phyloP scores from a whole-genome alignment of 257 asterid genomes.

The Capsicum rhomboideum region DNA sequence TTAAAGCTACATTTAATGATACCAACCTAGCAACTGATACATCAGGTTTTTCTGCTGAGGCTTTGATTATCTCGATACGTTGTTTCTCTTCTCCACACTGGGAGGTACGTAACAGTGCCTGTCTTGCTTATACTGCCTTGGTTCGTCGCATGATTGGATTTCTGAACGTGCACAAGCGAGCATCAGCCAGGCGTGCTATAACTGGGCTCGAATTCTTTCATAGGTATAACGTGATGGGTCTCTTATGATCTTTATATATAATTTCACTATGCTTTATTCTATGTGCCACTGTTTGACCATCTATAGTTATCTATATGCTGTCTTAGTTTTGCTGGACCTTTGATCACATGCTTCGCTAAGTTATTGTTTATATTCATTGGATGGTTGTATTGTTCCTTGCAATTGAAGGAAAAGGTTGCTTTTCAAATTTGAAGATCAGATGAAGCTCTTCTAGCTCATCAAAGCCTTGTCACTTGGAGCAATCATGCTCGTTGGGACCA shows the following conservation, averaged over 20 bases:
- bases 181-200: slow-evolving; percentile 79
- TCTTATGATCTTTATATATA: not conserved
- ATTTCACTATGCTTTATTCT: not conserved
- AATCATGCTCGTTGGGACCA: not conserved
- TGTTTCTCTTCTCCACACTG: slow-evolving; percentile 92
- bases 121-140: slow-evolving; percentile 92
- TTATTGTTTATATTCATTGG: not conserved
- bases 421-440: not conserved
- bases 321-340: not conserved
- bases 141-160: slow-evolving; percentile 96
- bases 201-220: slow-evolving; percentile 96
- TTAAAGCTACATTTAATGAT: slow-evolving; percentile 85
- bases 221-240: slow-evolving; percentile 36
- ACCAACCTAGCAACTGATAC: slow-evolving; percentile 90
- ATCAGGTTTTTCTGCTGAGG: slow-evolving; percentile 91
- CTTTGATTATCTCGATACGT: slow-evolving; percentile 61
- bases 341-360: not conserved
- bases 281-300: not conserved
- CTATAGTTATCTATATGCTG: not conserved
- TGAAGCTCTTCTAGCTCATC: not conserved
- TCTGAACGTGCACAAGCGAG: slow-evolving; percentile 87
- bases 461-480: not conserved
- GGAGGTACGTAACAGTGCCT: slow-evolving; percentile 98
- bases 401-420: not conserved
- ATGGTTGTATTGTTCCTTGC: not conserved